A percentile compares a stretch with the other conserved stretches of the same genome.
Evolutionary conservation across 176 grass and related monocot genomes (phyloP).

Genomic region (Melocanna baccifera): DNA sequence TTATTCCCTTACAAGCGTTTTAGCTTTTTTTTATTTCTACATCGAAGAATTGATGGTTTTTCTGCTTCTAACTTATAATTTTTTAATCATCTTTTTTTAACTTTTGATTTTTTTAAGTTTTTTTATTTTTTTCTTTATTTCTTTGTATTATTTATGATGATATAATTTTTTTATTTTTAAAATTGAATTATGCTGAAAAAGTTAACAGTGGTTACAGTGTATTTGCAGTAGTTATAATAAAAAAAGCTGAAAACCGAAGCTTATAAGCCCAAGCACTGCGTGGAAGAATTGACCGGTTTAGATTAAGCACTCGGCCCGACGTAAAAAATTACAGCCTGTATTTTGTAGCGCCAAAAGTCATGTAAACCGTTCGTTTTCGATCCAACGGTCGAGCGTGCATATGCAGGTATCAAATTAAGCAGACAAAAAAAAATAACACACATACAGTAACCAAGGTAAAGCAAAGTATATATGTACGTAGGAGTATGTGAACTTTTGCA

Average conservation of each 20-base stretch:
- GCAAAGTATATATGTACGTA: not conserved
- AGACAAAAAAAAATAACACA: too few relatives aligned
- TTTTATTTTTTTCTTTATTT: too few relatives aligned
- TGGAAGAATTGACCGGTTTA: not conserved
- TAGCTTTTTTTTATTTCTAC: not conserved
- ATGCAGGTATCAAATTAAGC: too few relatives aligned
- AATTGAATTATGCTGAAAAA: too few relatives aligned
- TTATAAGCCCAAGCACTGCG: too few relatives aligned
- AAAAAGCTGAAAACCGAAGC: rapidly evolving
- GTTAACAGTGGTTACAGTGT: rapidly evolving
- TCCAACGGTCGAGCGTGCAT: not conserved
- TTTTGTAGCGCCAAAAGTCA: not conserved
- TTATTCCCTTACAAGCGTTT: too few relatives aligned
- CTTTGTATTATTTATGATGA: too few relatives aligned
- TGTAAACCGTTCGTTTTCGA: not conserved
- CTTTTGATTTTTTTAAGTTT: too few relatives aligned
- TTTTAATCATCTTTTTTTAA: too few relatives aligned
- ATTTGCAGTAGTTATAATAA: rapidly evolving
- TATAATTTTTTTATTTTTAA: too few relatives aligned
- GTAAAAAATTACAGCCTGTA: not conserved
- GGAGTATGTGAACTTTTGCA: not conserved
- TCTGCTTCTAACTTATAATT: too few relatives aligned
- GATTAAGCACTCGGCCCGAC: not conserved
- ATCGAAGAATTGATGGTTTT: not conserved
- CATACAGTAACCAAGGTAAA: not conserved